phyloP scores from a whole-genome alignment of 305 asterid species.

The Fraxinus ornus region DNA sequence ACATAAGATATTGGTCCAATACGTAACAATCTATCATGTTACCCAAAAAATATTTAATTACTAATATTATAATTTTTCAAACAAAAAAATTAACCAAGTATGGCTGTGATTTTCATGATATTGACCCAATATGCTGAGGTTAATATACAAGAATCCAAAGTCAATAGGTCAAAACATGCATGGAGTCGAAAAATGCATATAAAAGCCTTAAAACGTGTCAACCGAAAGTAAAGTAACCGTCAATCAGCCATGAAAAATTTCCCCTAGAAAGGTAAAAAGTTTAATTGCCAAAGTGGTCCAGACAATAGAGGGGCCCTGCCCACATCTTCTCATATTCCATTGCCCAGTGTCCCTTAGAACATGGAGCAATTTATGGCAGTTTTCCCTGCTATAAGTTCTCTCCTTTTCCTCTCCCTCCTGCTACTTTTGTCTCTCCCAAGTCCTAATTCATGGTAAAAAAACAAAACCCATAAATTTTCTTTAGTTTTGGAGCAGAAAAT shows the following conservation, averaged over 20 bases:
- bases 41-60: neutral
- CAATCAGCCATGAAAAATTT: constrained; percentile 20
- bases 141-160: neutral
- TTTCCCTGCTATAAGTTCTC: neutral
- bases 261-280: neutral
- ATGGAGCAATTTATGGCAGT: constrained; percentile 61
- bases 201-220: constrained; percentile 12
- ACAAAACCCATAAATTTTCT: neutral
- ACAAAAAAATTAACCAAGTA: neutral
- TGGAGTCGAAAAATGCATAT: neutral
- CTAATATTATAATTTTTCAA: neutral
- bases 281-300: neutral
- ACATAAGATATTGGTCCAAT: too few species aligned
- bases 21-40: neutral
- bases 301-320: neutral
- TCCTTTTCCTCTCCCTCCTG: neutral
- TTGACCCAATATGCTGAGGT: neutral
- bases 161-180: neutral
- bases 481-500: neutral
- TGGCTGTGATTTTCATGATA: neutral
- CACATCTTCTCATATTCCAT: constrained; percentile 49
- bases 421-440: neutral
- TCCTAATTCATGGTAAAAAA: neutral
- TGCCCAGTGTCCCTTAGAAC: constrained; percentile 56
- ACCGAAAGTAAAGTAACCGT: constrained; percentile 34